Percentiles rank a stretch among this genome's conserved stretches.
These are phyloP conservation scores for Hippophae rhamnoides DNA, from an alignment of 306 rosid species.

Conservation along the genomic window DNA sequence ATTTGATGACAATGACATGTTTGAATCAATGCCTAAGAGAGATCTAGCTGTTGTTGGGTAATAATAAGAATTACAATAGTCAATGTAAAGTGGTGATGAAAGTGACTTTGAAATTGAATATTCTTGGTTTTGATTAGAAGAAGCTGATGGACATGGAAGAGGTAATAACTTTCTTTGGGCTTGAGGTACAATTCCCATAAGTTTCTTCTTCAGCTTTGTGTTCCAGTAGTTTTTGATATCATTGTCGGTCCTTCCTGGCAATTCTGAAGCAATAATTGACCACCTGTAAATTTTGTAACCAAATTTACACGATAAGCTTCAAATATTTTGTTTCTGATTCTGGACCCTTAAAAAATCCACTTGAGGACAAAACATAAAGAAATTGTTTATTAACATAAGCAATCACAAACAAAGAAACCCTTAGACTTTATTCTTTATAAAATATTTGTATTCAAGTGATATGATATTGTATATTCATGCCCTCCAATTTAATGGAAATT, in stretches of 20 bases:
- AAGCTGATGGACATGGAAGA: conserved; percentile 7
- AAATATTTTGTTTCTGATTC: neutral
- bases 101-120: neutral
- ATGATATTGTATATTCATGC: too few relatives aligned
- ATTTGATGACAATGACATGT: conserved; percentile 14
- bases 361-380: too few relatives aligned
- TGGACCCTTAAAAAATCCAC: too few relatives aligned
- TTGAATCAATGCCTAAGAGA: conserved; percentile 24
- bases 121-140: conserved; percentile 14
- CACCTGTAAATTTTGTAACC: conserved; percentile 34
- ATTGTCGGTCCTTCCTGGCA: conserved; percentile 88
- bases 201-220: conserved; percentile 94
- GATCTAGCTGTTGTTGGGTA: conserved; percentile 16
- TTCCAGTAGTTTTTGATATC: conserved; percentile 97
- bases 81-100: conserved; percentile 12
- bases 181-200: conserved; percentile 27
- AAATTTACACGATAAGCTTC: neutral
- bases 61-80: conserved; percentile 14
- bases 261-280: conserved; percentile 87
- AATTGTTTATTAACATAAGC: too few relatives aligned
- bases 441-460: too few relatives aligned
- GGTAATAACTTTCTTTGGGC: conserved; percentile 24
- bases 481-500: too few relatives aligned
- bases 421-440: too few relatives aligned
- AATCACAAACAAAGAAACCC: too few relatives aligned